A percentile compares a stretch with the other conserved stretches of the same genome.
These are phyloP conservation scores for Vitis amurensis DNA, from an alignment of 164 flowering plant genomes.

Conservation along the genomic window DNA sequence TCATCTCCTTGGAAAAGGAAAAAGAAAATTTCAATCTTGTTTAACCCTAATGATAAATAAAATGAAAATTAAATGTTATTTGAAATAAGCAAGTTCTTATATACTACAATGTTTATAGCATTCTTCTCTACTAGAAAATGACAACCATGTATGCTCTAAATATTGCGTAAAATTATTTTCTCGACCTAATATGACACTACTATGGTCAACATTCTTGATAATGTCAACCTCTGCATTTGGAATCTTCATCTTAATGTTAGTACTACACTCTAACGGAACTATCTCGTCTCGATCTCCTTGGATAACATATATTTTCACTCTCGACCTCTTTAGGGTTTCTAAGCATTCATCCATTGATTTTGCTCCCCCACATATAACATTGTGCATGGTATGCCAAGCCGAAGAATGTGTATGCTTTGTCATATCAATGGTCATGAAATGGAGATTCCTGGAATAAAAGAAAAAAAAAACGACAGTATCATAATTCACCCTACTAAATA, in stretches of 20 bases:
- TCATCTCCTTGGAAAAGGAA: no score
- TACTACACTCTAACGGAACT: constrained; percentile 66
- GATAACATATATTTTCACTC: constrained; percentile 35
- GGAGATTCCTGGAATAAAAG: constrained; percentile 42
- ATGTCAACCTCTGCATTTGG: constrained; percentile 43
- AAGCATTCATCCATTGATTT: constrained; percentile 53
- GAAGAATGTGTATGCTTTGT: constrained; percentile 84
- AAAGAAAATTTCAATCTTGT: no score
- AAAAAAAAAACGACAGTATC: not conserved
- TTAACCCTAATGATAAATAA: no score
- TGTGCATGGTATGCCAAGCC: constrained; percentile 93
- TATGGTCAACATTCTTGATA: constrained; percentile 46
- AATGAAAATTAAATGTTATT: no score
- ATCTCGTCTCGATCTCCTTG: constrained; percentile 68
- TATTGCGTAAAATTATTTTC: constrained; percentile 35
- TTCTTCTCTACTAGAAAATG: not conserved
- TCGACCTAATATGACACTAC: constrained; percentile 47
- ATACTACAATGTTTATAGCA: no score
- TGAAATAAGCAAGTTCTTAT: no score
- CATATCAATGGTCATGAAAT: constrained; percentile 41
- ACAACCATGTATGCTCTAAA: constrained; percentile 52
- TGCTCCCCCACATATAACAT: constrained; percentile 81
- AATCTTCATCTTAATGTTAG: constrained; percentile 43
- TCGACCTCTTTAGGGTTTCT: constrained; percentile 27
- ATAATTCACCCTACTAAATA: no score